Conservation (phyloP, 2,329 filamentous ascomycete genomes). For the Aspergillus glaucus region DNA sequence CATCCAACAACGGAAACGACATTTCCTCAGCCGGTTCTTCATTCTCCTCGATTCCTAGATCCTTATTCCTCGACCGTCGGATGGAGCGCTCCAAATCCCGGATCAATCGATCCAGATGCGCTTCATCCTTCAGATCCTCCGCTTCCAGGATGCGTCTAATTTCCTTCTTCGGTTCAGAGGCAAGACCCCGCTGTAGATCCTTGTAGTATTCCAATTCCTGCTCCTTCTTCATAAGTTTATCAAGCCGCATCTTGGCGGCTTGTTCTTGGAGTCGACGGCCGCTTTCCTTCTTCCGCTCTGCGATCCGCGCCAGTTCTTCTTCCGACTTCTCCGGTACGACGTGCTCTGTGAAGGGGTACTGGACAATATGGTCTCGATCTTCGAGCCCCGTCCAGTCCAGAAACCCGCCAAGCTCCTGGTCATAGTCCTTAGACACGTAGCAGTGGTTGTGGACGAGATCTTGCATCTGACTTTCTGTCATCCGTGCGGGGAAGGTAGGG, state of each 20-base stretch:
- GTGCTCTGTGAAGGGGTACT: slow-evolving; percentile 91
- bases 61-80: slow-evolving; percentile 83
- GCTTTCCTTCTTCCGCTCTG: slow-evolving; percentile 92
- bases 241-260: slow-evolving; percentile 92
- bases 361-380: slow-evolving; percentile 79
- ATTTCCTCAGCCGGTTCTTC: slow-evolving; percentile 69
- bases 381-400: slow-evolving; percentile 90
- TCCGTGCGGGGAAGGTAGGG: slow-evolving; percentile 76
- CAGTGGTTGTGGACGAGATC: slow-evolving; percentile 82
- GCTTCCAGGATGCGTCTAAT: slow-evolving; percentile 76
- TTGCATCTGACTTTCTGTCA: slow-evolving; percentile 81
- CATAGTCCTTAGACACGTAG: slow-evolving; percentile 80
- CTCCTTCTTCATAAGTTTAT: slow-evolving; percentile 93
- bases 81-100: slow-evolving; percentile 88
- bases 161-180: slow-evolving; percentile 82
- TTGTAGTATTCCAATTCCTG: slow-evolving; percentile 93
- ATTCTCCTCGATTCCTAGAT: slow-evolving; percentile 79
- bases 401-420: slow-evolving; percentile 66
- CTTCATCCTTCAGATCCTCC: slow-evolving; percentile 88
- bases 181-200: slow-evolving; percentile 66
- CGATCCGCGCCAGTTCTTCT: slow-evolving; percentile 82
- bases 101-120: slow-evolving; percentile 73
- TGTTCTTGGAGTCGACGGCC: slow-evolving; percentile 88
- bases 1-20: slow-evolving; percentile 79
- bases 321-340: slow-evolving; percentile 85